Conservation (phyloP, 495 filamentous ascomycete genomes). For the Daldinia concentrica region DNA sequence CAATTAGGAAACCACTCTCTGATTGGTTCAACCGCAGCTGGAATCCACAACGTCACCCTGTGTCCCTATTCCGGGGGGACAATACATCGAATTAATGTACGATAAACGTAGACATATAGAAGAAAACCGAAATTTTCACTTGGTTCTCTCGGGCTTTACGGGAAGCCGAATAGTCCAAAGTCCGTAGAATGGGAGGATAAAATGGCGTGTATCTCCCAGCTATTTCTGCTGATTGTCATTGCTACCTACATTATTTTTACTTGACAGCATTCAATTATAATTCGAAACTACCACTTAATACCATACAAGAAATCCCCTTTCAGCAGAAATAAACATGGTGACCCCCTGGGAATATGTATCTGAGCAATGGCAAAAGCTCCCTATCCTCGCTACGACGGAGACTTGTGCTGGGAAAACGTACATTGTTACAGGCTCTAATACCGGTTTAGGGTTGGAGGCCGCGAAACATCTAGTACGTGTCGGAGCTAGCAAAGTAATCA, state of each 20-base stretch:
- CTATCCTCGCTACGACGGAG: neutral
- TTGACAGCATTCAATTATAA: neutral
- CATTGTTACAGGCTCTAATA: neutral
- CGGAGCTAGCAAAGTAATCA: slow-evolving; percentile 53
- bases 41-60: neutral
- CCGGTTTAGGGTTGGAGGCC: slow-evolving; percentile 54
- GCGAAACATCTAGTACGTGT: slow-evolving; percentile 54
- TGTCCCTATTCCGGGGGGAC: neutral
- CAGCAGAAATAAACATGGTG: neutral
- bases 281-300: neutral
- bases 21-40: neutral
- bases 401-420: neutral
- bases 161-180: neutral
- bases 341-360: neutral
- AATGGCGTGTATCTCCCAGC: neutral
- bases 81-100: neutral
- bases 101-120: neutral
- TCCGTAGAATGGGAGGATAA: neutral
- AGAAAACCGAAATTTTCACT: neutral
- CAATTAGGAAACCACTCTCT: neutral
- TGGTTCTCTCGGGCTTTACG: neutral
- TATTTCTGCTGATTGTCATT: neutral
- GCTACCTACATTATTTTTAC: neutral
- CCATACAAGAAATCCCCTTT: neutral
- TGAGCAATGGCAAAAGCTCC: neutral